Conservation (phyloP, 495 filamentous ascomycete species). For the Hyaloscypha bicolor region DNA sequence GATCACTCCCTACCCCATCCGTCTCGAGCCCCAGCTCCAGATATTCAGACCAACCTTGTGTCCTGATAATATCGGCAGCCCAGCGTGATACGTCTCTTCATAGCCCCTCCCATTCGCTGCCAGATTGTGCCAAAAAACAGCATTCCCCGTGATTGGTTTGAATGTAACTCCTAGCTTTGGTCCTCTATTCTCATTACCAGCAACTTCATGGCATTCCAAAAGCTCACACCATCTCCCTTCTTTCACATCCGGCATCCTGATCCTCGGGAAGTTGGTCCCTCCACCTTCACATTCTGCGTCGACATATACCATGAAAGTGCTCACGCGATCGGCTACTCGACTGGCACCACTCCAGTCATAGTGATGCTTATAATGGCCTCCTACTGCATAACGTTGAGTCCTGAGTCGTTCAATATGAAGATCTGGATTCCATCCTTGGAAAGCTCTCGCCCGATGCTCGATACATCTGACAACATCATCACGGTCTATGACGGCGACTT, state of each 20-base stretch:
- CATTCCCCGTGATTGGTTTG: conserved; percentile 46
- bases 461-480: conserved; percentile 59
- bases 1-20: neutral
- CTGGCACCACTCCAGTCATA: conserved; percentile 58
- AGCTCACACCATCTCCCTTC: conserved; percentile 38
- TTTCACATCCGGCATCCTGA: conserved; percentile 26
- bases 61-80: conserved; percentile 45
- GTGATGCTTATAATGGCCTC: conserved; percentile 61
- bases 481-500: conserved; percentile 58
- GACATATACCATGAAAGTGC: conserved; percentile 67
- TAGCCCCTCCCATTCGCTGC: conserved; percentile 43
- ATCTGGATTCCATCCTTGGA: conserved; percentile 62
- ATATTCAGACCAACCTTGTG: conserved; percentile 51
- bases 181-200: conserved; percentile 2
- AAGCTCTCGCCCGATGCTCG: conserved; percentile 56
- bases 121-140: conserved; percentile 53
- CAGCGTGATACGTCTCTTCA: conserved; percentile 49
- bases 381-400: conserved; percentile 60
- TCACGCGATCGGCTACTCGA: conserved; percentile 47
- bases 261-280: conserved; percentile 60
- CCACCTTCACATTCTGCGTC: conserved; percentile 60
- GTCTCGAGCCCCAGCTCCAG: conserved; percentile 36
- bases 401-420: conserved; percentile 64
- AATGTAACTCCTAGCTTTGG: conserved; percentile 39
- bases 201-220: conserved; percentile 35